Base-by-base conservation (phyloP, 306 rosid genomes). In the Calophaca sinica region DNA sequence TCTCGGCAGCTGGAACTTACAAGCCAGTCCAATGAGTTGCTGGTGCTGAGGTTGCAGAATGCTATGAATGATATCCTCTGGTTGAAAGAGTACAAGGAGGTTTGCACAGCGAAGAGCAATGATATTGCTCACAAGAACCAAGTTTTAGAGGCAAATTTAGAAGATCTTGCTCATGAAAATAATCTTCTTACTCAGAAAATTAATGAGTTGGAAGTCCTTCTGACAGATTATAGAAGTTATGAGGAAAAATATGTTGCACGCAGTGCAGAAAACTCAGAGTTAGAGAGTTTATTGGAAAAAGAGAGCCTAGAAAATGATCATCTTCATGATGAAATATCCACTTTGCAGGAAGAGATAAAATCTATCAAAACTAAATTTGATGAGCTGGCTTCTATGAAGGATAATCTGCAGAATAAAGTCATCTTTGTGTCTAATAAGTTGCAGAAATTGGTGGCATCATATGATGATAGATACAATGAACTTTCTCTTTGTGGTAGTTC, bases 21-120 rank as follows among this genome's bases (percentile, higher is more conserved):
- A 78, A 89, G 82, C 31, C 89, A 96, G 70, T 92, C 98, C 73
- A 86, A 96, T 78, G 93, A 86, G 68, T 76, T 81, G 65, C 60
- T 92, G 93, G 82, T 81, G 70, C 73, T 79, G 83, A 85, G 81
- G 83, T 87, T 92, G 78, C 88, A 96, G 84, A 80, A 78, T 71
- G 88, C 93, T 54, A 69, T 83, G 87, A 84, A 87, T 63, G 98
- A 92, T 81, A 81, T 90, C 78, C 70, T 62, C 73, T 83, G 79
- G 12, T 85, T 90, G 69, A 86, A 80, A 72, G 92, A 88, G 80
- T 67, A 82, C 87, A 87, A 88, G 75, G 91, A 75, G 68, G 79
- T 83, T 61, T 85, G 85, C 84, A 82, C 81, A 33, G 66, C 76
- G 2, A 92, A 89, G 79, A 84, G 70, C 85, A 88, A 92, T 50